Percentiles rank a stretch among this genome's conserved stretches.
Conservation (phyloP, 2,329 filamentous ascomycete genomes). For the Pseudogymnoascus sp. region DNA sequence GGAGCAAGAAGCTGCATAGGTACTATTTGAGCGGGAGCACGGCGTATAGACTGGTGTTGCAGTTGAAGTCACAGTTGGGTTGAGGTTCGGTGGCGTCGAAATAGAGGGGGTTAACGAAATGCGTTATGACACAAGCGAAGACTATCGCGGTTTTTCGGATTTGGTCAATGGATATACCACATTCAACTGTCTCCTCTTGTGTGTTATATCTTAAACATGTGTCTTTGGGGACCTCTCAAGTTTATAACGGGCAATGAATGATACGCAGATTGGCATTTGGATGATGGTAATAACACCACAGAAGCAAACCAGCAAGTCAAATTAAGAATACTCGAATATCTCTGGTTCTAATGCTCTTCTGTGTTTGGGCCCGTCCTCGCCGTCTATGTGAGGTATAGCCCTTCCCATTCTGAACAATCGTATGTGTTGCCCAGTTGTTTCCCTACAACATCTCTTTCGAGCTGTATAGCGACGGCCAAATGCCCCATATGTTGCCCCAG, state of each 20-base stretch:
- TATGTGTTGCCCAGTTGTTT: not conserved
- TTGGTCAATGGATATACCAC: not conserved
- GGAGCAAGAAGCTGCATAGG: conserved; percentile 85
- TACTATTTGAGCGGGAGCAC: conserved; percentile 97
- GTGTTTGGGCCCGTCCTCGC: not conserved
- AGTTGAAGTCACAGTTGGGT: conserved; percentile 21
- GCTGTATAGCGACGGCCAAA: conserved; percentile 51
- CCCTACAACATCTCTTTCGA: conserved; percentile 32
- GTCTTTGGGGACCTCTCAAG: not conserved
- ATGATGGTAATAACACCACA: not conserved
- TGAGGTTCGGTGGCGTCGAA: not conserved
- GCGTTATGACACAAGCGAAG: conserved; percentile 1
- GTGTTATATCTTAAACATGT: not conserved
- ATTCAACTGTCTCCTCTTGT: not conserved
- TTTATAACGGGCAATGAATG: not conserved
- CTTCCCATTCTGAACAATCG: not conserved
- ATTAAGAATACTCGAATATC: not conserved
- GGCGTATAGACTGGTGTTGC: conserved; percentile 79
- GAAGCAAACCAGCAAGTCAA: not conserved
- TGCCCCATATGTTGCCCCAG: conserved; percentile 51
- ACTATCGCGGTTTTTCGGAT: not conserved
- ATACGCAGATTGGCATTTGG: not conserved
- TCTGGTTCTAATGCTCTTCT: not conserved
- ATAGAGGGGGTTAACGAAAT: not conserved
- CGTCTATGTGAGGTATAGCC: not conserved